These are phyloP conservation scores for Pichia exigua DNA, from an alignment of 805 yeast species.

Conservation along the genomic window DNA sequence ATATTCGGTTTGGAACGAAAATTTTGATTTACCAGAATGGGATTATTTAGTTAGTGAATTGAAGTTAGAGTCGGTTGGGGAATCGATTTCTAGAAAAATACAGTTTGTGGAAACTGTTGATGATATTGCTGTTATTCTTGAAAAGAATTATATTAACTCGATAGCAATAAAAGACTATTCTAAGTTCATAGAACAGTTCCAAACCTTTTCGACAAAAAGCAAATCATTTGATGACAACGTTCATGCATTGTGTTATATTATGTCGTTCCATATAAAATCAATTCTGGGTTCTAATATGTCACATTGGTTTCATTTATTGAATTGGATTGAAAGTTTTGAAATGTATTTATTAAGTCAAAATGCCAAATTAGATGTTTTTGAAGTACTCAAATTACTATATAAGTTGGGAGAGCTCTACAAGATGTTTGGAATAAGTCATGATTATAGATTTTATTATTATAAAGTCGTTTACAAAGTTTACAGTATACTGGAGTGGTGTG, in stretches of 20 bases:
- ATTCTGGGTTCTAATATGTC: constrained; percentile 2
- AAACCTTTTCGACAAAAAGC: constrained; percentile 1
- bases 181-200: constrained; percentile 14
- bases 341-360: constrained; percentile 5
- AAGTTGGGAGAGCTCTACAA: constrained; percentile 9
- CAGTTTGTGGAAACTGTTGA: constrained; percentile 17
- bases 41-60: constrained; percentile 10
- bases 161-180: constrained; percentile 9
- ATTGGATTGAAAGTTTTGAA: constrained; percentile 18
- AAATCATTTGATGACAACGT: not conserved
- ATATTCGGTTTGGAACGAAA: constrained; percentile 17
- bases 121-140: constrained; percentile 18
- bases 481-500: constrained; percentile 13
- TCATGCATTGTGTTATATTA: constrained; percentile 8
- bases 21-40: constrained; percentile 17
- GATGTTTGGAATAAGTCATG: not conserved
- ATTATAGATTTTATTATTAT: constrained; percentile 9
- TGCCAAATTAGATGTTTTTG: constrained; percentile 14
- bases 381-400: constrained; percentile 14
- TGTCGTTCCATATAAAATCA: constrained; percentile 15
- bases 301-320: constrained; percentile 23
- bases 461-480: constrained; percentile 13
- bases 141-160: constrained; percentile 17
- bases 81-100: constrained; percentile 18
- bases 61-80: constrained; percentile 7